Evolutionary conservation across 108 stramenopile genomes (phyloP).

Genomic region (Mayamaea pseudoterrestris): DNA sequence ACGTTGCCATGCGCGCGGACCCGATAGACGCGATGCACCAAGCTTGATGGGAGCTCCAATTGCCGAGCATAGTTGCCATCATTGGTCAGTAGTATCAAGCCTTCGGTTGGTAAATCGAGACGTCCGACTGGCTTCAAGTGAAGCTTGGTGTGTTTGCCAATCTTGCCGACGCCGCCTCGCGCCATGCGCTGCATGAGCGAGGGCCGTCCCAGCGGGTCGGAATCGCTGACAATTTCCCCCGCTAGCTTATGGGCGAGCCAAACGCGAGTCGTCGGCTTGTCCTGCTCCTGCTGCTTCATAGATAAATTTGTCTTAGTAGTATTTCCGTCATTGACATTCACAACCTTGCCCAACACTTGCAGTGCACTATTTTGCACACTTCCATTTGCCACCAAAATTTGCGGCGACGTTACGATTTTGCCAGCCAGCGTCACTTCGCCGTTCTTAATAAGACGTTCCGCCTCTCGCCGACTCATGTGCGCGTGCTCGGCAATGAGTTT

Average conservation of each 20-base stretch:
- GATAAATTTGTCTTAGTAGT: slow-evolving; percentile 1
- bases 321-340: slow-evolving; percentile 16
- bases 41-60: slow-evolving; percentile 56
- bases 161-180: slow-evolving; percentile 49
- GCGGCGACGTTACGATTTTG: slow-evolving; percentile 24
- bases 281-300: neutral
- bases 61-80: slow-evolving; percentile 55
- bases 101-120: slow-evolving; percentile 73
- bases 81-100: slow-evolving; percentile 66
- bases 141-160: slow-evolving; percentile 8
- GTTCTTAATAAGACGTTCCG: slow-evolving; percentile 43
- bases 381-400: slow-evolving; percentile 12
- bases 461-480: slow-evolving; percentile 32
- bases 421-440: slow-evolving; percentile 57
- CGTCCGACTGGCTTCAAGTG: slow-evolving; percentile 73
- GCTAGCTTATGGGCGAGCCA: slow-evolving; percentile 62
- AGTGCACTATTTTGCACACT: slow-evolving; percentile 12
- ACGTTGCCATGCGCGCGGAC: slow-evolving; percentile 60
- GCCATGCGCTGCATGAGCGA: slow-evolving; percentile 51
- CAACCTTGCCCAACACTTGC: slow-evolving; percentile 37
- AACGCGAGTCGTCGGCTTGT: slow-evolving; percentile 16
- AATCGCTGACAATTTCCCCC: slow-evolving; percentile 61
- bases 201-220: slow-evolving; percentile 62
- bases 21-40: slow-evolving; percentile 59
- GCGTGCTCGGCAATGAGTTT: slow-evolving; percentile 5